phyloP scores from a whole-genome alignment of 768 basidiomycete species.

The Cystofilobasidium bisporidii region DNA sequence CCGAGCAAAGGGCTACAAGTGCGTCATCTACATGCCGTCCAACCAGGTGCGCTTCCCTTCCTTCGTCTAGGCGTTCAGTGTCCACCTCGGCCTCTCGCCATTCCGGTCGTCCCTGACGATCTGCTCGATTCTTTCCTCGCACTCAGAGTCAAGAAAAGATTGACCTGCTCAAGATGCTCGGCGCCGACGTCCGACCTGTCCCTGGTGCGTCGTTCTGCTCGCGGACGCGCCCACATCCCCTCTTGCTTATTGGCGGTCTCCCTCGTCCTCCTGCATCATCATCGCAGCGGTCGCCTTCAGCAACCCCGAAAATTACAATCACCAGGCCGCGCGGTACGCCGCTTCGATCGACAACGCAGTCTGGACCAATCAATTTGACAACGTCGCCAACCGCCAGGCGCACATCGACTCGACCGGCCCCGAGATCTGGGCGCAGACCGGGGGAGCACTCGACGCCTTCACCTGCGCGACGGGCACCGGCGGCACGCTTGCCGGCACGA shows the following conservation, averaged over 20 bases:
- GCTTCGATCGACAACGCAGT: conserved; percentile 63
- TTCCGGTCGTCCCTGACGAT: too few species aligned
- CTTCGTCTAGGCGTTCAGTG: neutral
- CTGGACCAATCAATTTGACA: conserved; percentile 98
- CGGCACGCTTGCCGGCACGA: conserved; percentile 84
- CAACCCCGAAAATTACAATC: conserved; percentile 92
- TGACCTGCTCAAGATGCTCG: conserved; percentile 90
- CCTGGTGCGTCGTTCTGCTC: conserved; percentile 48
- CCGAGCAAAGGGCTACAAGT: conserved; percentile 82
- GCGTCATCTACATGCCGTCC: conserved; percentile 98
- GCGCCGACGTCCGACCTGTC: conserved; percentile 91
- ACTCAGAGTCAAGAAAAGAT: conserved; percentile 99
- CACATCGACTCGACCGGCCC: conserved; percentile 90
- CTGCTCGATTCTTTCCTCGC: too few species aligned
- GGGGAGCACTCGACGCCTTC: conserved; percentile 74
- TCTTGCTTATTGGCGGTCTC: neutral
- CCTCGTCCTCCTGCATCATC: neutral
- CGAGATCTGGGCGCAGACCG: conserved; percentile 87
- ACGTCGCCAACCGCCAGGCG: conserved; percentile 75
- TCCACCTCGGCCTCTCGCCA: conserved; percentile 10
- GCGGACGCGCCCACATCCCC: neutral
- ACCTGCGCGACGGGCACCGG: conserved; percentile 91
- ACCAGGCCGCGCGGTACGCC: conserved; percentile 82
- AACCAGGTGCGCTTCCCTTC: conserved; percentile 60
- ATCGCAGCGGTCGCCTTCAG: conserved; percentile 72